These are phyloP conservation scores for Juglanconis juglandina DNA, from an alignment of 2,329 filamentous ascomycete genomes.

Conservation along the genomic window DNA sequence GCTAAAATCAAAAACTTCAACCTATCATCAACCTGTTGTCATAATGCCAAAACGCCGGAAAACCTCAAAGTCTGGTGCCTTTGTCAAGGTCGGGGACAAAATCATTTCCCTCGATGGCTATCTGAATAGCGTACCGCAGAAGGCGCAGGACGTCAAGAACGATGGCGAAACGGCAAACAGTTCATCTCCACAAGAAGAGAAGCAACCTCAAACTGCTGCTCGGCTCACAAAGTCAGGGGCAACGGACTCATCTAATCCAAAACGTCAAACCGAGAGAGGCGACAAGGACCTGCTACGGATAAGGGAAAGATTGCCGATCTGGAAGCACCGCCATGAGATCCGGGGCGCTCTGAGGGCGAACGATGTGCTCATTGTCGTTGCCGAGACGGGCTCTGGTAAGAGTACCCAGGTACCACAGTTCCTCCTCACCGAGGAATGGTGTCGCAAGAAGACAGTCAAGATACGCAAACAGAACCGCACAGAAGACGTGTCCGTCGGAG, in stretches of 20 bases:
- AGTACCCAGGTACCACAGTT: conserved; percentile 96
- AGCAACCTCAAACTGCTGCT: background rate
- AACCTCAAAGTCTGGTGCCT: conserved; percentile 32
- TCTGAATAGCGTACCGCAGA: conserved; percentile 33
- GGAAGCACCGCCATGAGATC: conserved; percentile 69
- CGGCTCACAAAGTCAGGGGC: conserved; percentile 20
- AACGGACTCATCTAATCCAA: conserved; percentile 20
- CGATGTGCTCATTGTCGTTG: conserved; percentile 81
- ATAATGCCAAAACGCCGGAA: conserved; percentile 23
- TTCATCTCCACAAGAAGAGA: background rate
- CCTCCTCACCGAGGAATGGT: conserved; percentile 76
- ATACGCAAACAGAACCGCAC: conserved; percentile 32
- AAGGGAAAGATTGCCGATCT: conserved; percentile 76
- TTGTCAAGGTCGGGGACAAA: conserved; percentile 46
- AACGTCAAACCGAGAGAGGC: background rate
- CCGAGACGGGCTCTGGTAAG: conserved; percentile 95
- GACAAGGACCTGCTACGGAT: conserved; percentile 29
- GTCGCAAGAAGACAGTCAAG: conserved; percentile 55
- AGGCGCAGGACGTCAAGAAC: conserved; percentile 18
- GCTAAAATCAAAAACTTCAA: background rate
- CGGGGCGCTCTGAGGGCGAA: conserved; percentile 58
- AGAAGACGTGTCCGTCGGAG: conserved; percentile 58
- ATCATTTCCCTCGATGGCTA: conserved; percentile 49
- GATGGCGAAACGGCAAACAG: background rate
- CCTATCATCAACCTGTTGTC: conserved; percentile 18